These are phyloP conservation scores for Ceratonia siliqua DNA, from an alignment of 306 rosid genomes.

Conservation along the genomic window DNA sequence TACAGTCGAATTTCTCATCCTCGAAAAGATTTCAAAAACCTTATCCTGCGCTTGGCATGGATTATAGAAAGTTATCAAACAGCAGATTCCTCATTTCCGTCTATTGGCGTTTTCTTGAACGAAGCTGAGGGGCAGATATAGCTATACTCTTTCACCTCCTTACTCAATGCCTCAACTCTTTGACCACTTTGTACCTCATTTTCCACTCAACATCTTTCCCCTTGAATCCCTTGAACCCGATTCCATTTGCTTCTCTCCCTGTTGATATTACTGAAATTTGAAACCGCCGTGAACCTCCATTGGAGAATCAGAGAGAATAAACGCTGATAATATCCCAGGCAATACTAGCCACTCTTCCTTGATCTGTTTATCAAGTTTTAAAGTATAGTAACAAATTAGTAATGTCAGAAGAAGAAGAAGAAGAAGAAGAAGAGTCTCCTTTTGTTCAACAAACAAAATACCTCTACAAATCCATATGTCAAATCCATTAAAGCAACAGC, in stretches of 20 bases:
- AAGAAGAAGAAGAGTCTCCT: neutral
- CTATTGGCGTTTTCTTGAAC: neutral
- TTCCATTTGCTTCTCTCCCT: constrained; percentile 6
- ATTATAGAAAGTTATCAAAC: too few relatives aligned
- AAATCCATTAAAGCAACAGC: constrained; percentile 45
- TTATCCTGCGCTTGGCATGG: too few relatives aligned
- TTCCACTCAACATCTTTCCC: neutral
- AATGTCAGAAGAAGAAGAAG: neutral
- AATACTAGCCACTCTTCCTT: constrained; percentile 50
- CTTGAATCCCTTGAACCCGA: neutral
- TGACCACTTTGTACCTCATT: neutral
- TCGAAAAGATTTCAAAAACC: neutral
- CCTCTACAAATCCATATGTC: constrained; percentile 38
- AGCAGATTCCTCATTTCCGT: neutral
- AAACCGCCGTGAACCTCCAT: neutral
- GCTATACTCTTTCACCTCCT: neutral
- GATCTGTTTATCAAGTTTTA: constrained; percentile 37
- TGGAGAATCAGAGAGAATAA: constrained; percentile 33
- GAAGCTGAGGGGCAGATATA: too few relatives aligned
- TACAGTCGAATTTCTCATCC: neutral
- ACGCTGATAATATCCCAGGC: constrained; percentile 43
- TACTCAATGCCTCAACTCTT: neutral
- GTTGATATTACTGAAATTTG: neutral
- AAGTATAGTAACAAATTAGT: neutral
- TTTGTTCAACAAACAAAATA: constrained; percentile 1